These are phyloP conservation scores for Fonsecaea nubica DNA, from an alignment of 2,329 filamentous ascomycete species.

Conservation along the genomic window DNA sequence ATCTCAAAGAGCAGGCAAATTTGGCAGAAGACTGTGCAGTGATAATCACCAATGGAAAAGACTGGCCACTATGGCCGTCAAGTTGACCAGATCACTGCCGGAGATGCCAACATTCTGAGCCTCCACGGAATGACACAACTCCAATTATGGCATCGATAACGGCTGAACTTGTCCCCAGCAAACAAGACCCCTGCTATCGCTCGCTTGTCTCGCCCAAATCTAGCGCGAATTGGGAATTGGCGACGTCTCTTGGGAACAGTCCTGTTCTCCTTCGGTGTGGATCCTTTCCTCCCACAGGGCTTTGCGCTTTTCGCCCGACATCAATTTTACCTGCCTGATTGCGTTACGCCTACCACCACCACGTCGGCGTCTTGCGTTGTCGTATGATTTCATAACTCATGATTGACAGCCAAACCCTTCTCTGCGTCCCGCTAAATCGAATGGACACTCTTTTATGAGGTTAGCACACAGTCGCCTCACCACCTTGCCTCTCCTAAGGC, in stretches of 20 bases:
- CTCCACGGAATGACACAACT: neutral
- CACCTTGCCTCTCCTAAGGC: constrained; percentile 2
- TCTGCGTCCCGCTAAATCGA: neutral
- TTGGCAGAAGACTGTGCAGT: neutral
- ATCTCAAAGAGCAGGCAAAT: neutral
- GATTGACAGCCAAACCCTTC: constrained; percentile 4
- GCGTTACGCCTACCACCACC: constrained; percentile 17
- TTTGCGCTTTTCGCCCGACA: constrained; percentile 1
- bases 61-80: neutral
- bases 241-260: neutral
- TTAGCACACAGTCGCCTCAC: constrained; percentile 1
- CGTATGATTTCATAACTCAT: constrained; percentile 23
- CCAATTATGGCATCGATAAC: neutral
- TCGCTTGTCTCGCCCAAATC: too few relatives aligned
- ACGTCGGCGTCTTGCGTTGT: constrained; percentile 4
- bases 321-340: constrained; percentile 23
- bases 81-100: neutral
- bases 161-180: neutral
- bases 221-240: too few relatives aligned
- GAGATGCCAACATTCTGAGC: neutral
- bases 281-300: neutral
- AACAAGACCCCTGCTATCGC: too few relatives aligned
- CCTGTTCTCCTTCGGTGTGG: neutral
- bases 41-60: neutral
- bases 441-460: constrained; percentile 3